These are phyloP conservation scores for Cytospora piceae DNA, from an alignment of 2,329 filamentous ascomycete genomes.

Conservation along the genomic window DNA sequence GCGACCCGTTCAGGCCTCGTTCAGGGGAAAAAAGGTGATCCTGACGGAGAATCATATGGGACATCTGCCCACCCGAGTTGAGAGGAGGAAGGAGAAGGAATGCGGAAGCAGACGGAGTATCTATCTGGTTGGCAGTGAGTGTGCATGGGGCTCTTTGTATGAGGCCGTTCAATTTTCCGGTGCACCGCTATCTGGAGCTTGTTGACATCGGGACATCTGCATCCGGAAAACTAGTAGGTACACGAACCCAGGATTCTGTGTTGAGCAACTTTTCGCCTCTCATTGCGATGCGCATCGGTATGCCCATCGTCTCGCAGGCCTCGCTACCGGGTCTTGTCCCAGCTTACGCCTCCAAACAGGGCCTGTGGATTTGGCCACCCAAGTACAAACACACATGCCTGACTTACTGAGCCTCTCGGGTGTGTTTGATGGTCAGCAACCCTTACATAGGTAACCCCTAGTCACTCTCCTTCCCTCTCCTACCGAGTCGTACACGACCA, in stretches of 20 bases:
- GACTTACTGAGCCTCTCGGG: not conserved
- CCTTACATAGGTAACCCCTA: not conserved
- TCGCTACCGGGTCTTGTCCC: not conserved
- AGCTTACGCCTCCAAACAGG: not conserved
- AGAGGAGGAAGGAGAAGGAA: no score
- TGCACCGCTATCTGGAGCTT: not conserved
- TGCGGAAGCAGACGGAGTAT: no score
- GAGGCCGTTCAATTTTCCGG: not conserved
- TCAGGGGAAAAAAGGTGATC: no score
- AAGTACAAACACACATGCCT: not conserved
- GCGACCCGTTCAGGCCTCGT: no score
- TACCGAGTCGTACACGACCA: no score
- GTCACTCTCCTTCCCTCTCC: not conserved
- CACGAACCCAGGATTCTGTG: not conserved
- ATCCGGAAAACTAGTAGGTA: not conserved
- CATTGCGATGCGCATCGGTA: not conserved
- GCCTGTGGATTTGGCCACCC: not conserved
- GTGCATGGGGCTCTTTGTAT: no score
- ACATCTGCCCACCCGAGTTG: no score
- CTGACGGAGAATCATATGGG: no score
- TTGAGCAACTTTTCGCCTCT: slow-evolving; percentile 15
- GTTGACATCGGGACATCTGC: slow-evolving; percentile 4
- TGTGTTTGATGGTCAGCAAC: slow-evolving; percentile 3
- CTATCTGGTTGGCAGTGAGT: no score
- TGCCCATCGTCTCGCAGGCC: not conserved